Evolutionary conservation across 768 basidiomycete species (phyloP).

Genomic region (Rhizopogon roseolus): DNA sequence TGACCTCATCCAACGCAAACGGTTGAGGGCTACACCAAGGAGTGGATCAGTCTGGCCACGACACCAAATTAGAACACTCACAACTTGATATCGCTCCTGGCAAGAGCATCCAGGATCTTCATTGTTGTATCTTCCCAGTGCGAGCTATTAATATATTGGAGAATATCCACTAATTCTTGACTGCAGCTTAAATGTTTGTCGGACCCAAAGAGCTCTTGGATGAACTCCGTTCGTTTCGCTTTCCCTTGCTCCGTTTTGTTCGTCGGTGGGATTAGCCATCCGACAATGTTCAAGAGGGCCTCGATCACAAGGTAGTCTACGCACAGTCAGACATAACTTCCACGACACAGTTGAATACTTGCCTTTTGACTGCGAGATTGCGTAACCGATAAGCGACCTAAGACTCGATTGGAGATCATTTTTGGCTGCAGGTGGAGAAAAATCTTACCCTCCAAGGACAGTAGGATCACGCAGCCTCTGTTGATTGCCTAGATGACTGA

Average conservation of each 20-base stretch:
- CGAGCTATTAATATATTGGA: conserved; percentile 36
- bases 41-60: neutral
- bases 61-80: conserved; percentile 25
- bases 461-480: conserved; percentile 38
- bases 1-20: conserved; percentile 40
- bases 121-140: conserved; percentile 52
- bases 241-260: conserved; percentile 30
- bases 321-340: neutral
- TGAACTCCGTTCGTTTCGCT: conserved; percentile 38
- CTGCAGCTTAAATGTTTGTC: conserved; percentile 32
- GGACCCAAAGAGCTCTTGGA: conserved; percentile 46
- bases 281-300: conserved; percentile 51
- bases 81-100: conserved; percentile 42
- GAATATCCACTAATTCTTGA: conserved; percentile 31
- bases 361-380: conserved; percentile 47
- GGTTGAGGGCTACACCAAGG: conserved; percentile 49
- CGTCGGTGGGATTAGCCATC: conserved; percentile 46
- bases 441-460: conserved; percentile 45
- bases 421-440: neutral
- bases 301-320: conserved; percentile 56
- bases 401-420: conserved; percentile 1
- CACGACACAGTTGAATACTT: neutral
- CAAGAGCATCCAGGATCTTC: conserved; percentile 44
- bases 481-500: conserved; percentile 36
- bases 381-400: conserved; percentile 44